Conservation (phyloP, 805 yeast genomes). For the Metschnikowia proteae region DNA sequence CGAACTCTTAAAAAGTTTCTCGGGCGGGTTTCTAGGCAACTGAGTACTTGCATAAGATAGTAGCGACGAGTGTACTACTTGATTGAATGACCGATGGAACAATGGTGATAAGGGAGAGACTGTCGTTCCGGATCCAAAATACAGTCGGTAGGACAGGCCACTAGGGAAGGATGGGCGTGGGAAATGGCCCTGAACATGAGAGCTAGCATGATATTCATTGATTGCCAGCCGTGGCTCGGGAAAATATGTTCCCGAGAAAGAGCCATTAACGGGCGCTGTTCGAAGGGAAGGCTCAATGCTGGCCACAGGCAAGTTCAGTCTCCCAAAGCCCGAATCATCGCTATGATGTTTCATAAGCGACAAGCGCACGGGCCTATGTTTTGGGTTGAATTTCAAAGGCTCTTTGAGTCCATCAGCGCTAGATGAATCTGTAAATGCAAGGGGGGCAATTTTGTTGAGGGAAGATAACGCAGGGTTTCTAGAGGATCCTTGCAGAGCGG, state of each 20-base stretch:
- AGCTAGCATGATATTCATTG: constrained; percentile 1
- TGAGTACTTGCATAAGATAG: background rate
- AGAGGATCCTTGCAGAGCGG: background rate
- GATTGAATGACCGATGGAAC: constrained; percentile 35
- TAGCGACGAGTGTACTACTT: constrained; percentile 11
- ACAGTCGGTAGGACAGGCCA: constrained; percentile 3
- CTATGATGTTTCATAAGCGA: constrained; percentile 26
- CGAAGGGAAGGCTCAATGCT: constrained; percentile 15
- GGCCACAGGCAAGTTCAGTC: background rate
- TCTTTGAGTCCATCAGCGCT: constrained; percentile 8
- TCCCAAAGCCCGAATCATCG: background rate
- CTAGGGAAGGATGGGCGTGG: background rate
- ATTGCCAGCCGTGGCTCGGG: constrained; percentile 17
- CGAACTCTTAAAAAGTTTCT: background rate
- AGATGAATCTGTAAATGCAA: constrained; percentile 7
- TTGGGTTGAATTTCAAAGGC: constrained; percentile 31
- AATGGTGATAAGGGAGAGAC: constrained; percentile 39
- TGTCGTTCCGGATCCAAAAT: constrained; percentile 17
- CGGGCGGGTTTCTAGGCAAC: background rate
- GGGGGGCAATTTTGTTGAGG: constrained; percentile 3
- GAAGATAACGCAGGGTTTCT: constrained; percentile 1
- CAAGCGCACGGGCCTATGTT: constrained; percentile 39
- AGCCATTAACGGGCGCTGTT: constrained; percentile 26
- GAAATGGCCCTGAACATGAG: background rate
- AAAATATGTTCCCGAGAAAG: constrained; percentile 5